Conservation (phyloP, 2,329 filamentous ascomycete species). For the Pseudogymnoascus sp. region DNA sequence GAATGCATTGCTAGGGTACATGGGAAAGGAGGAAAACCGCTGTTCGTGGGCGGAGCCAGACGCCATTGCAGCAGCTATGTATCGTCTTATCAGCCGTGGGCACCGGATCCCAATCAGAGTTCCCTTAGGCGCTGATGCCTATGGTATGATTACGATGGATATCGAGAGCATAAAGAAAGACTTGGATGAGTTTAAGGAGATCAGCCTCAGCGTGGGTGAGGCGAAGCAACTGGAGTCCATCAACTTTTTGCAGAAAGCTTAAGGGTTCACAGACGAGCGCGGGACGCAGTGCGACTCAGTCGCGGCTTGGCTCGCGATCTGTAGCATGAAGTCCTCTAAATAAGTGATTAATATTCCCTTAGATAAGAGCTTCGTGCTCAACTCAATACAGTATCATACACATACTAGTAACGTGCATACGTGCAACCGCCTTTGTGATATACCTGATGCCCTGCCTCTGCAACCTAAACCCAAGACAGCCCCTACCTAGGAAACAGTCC, state of each 20-base stretch:
- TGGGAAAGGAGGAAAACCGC: slow-evolving; percentile 20
- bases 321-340: background rate
- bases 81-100: slow-evolving; percentile 27
- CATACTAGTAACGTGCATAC: no score
- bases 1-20: slow-evolving; percentile 24
- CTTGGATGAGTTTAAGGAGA: slow-evolving; percentile 29
- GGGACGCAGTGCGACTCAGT: background rate
- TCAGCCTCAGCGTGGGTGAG: slow-evolving; percentile 24
- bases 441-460: background rate
- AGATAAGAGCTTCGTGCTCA: background rate
- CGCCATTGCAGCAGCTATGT: slow-evolving; percentile 31
- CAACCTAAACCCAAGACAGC: background rate
- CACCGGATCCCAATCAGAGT: slow-evolving; percentile 33
- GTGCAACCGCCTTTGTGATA: background rate
- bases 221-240: slow-evolving; percentile 22
- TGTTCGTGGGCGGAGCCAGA: slow-evolving; percentile 28
- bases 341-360: background rate
- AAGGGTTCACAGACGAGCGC: slow-evolving; percentile 1
- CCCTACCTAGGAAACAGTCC: no score
- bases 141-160: slow-evolving; percentile 27
- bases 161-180: slow-evolving; percentile 25
- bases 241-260: slow-evolving; percentile 15
- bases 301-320: background rate
- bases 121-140: slow-evolving; percentile 34
- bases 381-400: no score